Conservation (phyloP, 768 basidiomycete genomes). For the Psilocybe subaeruginosa region DNA sequence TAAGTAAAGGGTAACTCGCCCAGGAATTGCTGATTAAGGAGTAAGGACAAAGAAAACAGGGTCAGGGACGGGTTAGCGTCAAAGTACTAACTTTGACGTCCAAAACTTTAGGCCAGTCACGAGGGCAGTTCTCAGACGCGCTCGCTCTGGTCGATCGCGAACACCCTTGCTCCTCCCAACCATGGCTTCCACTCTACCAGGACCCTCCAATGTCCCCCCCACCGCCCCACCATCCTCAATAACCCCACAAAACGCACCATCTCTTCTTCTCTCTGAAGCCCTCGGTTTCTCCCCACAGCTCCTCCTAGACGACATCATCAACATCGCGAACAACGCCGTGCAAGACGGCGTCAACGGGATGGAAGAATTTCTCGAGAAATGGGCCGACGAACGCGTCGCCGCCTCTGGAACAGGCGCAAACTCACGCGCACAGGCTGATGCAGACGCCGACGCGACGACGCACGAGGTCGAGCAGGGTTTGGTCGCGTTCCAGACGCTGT, state of each 20-base stretch:
- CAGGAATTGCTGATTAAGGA: too few species aligned
- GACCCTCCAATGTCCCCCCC: background rate
- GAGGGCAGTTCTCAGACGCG: background rate
- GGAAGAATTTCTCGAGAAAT: constrained; percentile 74
- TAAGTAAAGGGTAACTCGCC: too few species aligned
- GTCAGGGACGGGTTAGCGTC: too few species aligned
- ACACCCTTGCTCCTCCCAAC: background rate
- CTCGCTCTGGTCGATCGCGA: background rate
- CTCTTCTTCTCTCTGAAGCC: constrained; percentile 68
- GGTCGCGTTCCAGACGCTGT: constrained; percentile 84
- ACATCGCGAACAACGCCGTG: constrained; percentile 79
- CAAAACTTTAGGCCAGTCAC: background rate
- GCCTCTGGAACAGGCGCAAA: background rate
- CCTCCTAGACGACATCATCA: constrained; percentile 85
- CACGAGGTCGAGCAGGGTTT: constrained; percentile 68
- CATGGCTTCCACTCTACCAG: background rate
- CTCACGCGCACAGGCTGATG: background rate
- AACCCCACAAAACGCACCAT: constrained; percentile 13
- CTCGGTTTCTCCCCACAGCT: constrained; percentile 86
- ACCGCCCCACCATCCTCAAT: background rate
- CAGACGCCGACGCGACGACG: background rate
- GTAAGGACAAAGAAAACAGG: too few species aligned
- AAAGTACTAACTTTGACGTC: too few species aligned
- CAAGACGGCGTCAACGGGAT: constrained; percentile 79
- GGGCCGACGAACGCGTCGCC: constrained; percentile 69